Base-by-base conservation (phyloP, 495 filamentous ascomycete species). In the Trichocladium antarcticum region DNA sequence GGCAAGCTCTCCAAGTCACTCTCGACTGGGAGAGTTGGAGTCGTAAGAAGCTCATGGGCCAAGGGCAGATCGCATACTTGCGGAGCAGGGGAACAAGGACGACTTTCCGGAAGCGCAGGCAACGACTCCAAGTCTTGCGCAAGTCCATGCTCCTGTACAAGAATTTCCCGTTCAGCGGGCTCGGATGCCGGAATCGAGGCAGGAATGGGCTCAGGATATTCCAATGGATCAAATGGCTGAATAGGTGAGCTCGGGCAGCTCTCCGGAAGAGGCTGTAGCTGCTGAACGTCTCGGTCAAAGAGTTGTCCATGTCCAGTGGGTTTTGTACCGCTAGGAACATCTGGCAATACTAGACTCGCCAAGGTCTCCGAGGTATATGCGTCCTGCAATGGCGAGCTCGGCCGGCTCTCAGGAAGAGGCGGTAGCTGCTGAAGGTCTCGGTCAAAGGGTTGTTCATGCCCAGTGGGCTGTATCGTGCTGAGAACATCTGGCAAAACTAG, bases 221-320 rank as follows among this genome's bases (percentile, higher is more conserved):
- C 24, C n/a, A n/a, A n/a, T n/a, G n/a, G n/a, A n/a, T n/a, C n/a
- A n/a, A n/a, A n/a, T 19, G 21, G 22, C 34, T 21, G 27, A 3
- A 16, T 17, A 5, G 45, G 32, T 2, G 16, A 41, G 9, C 20
- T 4, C 9, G 45, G 20, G 0, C 14, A 39, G 45, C 49, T 52
- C 5, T 45, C 40, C 8, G 54, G 54, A 19, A 57, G 42, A 27
- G 31, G 38, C 17, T 45, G 49, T 4, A 53, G 35, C 6, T 36
- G 5, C 29, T 36, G 47, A 10, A 56, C n/a, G 1, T 49, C 53
- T 6, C 44, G 28, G 6, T 45, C 37, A 7, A 24, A 37, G 3
- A 10, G 14, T 11, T n/a, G 12, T 16, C 9, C 2, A 12, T 12
- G 2, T 0, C 15, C 2, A 20, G 24, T 21, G 11, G 19, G 39